These are phyloP conservation scores for Trametes pubescens DNA, from an alignment of 1,284 basidiomycete species.

Conservation along the genomic window DNA sequence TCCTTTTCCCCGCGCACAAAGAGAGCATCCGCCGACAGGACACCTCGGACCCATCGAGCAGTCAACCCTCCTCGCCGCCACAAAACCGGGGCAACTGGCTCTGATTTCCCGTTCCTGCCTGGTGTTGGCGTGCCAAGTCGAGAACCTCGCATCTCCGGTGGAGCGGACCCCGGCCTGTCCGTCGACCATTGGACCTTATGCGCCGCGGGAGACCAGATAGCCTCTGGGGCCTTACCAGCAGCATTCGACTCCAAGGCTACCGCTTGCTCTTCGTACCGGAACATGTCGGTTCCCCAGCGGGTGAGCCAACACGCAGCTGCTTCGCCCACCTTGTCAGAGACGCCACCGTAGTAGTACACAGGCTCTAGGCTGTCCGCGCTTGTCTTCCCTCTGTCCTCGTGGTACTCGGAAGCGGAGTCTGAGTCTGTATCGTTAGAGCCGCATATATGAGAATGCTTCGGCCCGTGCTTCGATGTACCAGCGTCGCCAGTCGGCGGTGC, in stretches of 20 bases:
- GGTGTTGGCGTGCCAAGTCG: background rate
- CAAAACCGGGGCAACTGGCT: slow-evolving; percentile 53
- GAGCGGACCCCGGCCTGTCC: slow-evolving; percentile 30
- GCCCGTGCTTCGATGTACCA: slow-evolving; percentile 43
- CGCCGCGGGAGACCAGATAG: slow-evolving; percentile 18
- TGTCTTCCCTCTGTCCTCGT: slow-evolving; percentile 37
- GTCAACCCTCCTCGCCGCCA: slow-evolving; percentile 79
- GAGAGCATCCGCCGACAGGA: slow-evolving; percentile 82
- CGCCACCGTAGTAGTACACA: slow-evolving; percentile 78
- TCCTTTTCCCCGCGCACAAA: slow-evolving; percentile 85
- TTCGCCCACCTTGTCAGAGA: slow-evolving; percentile 92
- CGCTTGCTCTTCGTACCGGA: slow-evolving; percentile 67
- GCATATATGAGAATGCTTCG: slow-evolving; percentile 39
- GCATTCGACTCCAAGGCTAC: slow-evolving; percentile 6
- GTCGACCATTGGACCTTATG: slow-evolving; percentile 16
- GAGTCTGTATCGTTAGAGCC: slow-evolving; percentile 17
- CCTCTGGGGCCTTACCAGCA: slow-evolving; percentile 2
- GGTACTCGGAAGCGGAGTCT: slow-evolving; percentile 33
- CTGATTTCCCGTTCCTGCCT: slow-evolving; percentile 11
- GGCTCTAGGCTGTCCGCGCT: slow-evolving; percentile 26
- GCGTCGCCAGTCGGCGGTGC: background rate
- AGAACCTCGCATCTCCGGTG: slow-evolving; percentile 27
- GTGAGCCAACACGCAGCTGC: slow-evolving; percentile 89
- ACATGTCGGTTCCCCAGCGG: slow-evolving; percentile 85
- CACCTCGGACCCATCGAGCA: slow-evolving; percentile 75